phyloP scores from a whole-genome alignment of 2,329 filamentous ascomycete genomes.

The Ophiostoma sp. region DNA sequence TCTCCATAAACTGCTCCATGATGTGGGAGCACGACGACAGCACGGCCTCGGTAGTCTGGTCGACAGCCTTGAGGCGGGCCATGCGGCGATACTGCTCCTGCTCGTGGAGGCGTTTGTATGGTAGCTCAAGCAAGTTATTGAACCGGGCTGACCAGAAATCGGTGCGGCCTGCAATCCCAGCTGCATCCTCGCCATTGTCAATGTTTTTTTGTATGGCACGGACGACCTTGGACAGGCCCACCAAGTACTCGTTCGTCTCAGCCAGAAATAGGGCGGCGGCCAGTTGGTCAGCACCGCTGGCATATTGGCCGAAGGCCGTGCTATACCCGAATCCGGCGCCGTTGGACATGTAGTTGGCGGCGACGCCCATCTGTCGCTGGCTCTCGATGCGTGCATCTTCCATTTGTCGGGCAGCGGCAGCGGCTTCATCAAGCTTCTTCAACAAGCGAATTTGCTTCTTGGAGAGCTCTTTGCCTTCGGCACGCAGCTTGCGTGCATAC shows the following conservation, averaged over 20 bases:
- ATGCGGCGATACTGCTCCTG: slow-evolving; percentile 27
- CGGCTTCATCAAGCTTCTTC: background rate
- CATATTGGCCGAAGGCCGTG: background rate
- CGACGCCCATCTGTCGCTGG: background rate
- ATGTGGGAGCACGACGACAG: slow-evolving; percentile 13
- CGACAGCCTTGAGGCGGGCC: slow-evolving; percentile 26
- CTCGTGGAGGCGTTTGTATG: background rate
- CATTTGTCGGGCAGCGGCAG: background rate
- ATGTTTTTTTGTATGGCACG: background rate
- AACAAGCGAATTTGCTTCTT: background rate
- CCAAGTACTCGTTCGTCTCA: slow-evolving; percentile 25
- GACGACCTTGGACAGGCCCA: slow-evolving; percentile 20
- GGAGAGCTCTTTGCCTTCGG: background rate
- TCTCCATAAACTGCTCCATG: slow-evolving; percentile 26
- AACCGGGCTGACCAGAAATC: slow-evolving; percentile 10
- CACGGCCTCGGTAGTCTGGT: slow-evolving; percentile 18
- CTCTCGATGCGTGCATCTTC: background rate
- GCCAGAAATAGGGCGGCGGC: slow-evolving; percentile 22
- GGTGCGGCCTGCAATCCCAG: background rate
- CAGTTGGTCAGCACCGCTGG: slow-evolving; percentile 3
- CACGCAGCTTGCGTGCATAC: background rate
- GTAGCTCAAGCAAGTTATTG: background rate
- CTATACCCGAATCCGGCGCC: background rate
- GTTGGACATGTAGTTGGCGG: background rate
- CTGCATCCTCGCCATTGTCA: background rate